Evolutionary conservation across 805 yeast genomes (phyloP), one percentile per base, ranked within the genome.

Genomic region (Yamadazyma takamatsuzukensis): DNA sequence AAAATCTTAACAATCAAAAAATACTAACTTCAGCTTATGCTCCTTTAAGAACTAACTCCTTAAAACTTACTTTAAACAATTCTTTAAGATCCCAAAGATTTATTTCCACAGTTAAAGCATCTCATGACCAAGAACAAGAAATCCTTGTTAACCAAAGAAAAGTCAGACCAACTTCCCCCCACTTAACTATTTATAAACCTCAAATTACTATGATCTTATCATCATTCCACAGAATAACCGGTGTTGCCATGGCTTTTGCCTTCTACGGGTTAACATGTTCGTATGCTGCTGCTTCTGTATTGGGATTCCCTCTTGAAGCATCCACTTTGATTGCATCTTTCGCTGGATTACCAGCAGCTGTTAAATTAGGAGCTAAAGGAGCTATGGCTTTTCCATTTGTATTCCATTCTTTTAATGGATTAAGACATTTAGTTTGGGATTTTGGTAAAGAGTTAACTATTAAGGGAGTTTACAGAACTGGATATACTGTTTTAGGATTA

Each of bases 381-480:
- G 53, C 76, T 25, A 76, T 81, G 53, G 78, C 93, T 6, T 76
- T 76, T 68, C 89, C 96, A 45, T 87, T 93, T 61, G 83, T 83
- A 18, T 88, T 76, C 82, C 98, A 93, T 64, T 52, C 74, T 29
- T 76, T 71, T 57, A 87, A 89, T 59, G 97, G 97, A 50, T 40
- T 90, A 43, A 86, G 98, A 75, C 98, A 93, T 61, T 68, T 90
- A 61, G 54, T 85, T 35, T 93, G 98, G 98, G 98, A 93, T 60
- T 59, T 78, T 33, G 95, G 95, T 58, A 70, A 67, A 47, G 84
- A 82, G 61, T 73, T 90, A 56, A 74, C 88, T 41, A 53, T 85
- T 48, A 77, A 82, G 54, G 97, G 95, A 47, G 96, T 93, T 37
- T 83, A 84, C 78, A 78, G 82, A 65, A 88, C 97, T 22, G 97